Evolutionary conservation across 2,329 filamentous ascomycete species (phyloP).

Genomic region (Cadophora luteo-olivacea): DNA sequence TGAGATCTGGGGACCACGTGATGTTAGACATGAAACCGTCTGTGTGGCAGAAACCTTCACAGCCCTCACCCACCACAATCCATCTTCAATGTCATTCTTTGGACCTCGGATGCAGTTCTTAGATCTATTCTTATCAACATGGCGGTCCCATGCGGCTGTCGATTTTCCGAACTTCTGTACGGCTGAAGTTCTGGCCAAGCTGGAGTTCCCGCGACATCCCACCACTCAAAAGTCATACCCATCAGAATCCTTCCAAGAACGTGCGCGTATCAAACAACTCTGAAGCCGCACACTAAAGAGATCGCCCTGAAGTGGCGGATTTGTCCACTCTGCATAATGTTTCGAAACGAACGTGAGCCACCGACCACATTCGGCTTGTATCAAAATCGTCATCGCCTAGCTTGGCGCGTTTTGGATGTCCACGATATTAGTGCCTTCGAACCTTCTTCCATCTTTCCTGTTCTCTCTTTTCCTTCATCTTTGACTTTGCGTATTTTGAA

Average conservation of each 20-base stretch:
- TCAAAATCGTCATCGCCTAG: slow-evolving; percentile 25
- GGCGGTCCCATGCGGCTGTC: neutral
- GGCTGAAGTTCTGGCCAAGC: neutral
- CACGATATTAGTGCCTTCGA: slow-evolving; percentile 1
- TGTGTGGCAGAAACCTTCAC: neutral
- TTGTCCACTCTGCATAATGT: slow-evolving; percentile 28
- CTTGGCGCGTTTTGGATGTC: slow-evolving; percentile 30
- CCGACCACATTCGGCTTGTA: slow-evolving; percentile 2
- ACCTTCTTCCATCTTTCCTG: slow-evolving; percentile 11
- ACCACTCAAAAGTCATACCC: slow-evolving; percentile 8
- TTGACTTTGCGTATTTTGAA: neutral
- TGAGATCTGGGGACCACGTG: neutral
- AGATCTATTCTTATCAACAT: neutral
- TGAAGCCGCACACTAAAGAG: slow-evolving; percentile 27
- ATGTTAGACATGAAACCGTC: neutral
- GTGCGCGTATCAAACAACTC: slow-evolving; percentile 26
- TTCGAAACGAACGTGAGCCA: slow-evolving; percentile 31
- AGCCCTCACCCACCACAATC: neutral
- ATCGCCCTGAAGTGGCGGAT: slow-evolving; percentile 21
- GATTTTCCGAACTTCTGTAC: neutral
- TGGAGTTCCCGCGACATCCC: slow-evolving; percentile 4
- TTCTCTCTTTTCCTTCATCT: neutral
- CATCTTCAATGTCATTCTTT: neutral
- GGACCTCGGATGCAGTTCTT: too few relatives aligned
- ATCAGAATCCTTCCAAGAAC: slow-evolving; percentile 5